Base-by-base conservation (phyloP, 768 basidiomycete genomes). In the Lactarius akahatsu region DNA sequence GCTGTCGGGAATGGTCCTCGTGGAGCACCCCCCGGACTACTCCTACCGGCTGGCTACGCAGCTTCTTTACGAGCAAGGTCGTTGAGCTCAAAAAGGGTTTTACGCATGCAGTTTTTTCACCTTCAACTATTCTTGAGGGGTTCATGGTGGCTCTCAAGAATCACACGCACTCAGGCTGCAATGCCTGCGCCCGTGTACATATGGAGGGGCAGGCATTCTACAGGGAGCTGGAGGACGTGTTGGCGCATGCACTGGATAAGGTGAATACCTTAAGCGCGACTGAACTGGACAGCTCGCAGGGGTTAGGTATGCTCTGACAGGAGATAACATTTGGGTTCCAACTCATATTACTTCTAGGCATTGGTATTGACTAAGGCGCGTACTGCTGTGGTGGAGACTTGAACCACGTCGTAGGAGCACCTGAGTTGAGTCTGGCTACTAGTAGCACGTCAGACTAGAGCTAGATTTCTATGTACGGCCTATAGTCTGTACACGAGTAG, bases 211-310 rank as follows among this genome's bases (percentile, higher is more conserved):
- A 30, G 52, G n/a, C 28, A 13, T 62, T 55, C 54, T 43, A 8
- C n/a, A 28, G 20, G 13, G 52, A 62, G 30, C 41, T 56, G 30
- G 28, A 62, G 54, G 41, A 55, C 28, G 30, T 32, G 52, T 30
- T 62, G 20, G 30, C 38, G 54, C 57, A 23, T 20, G 56, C 36
- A 9, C 62, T 56, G 26, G 54, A 66, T n/a, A 36, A 32, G 23
- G 61, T 62, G 43, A 50, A 16, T 41, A 41, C 16, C 40, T 52
- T 2, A 26, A 52, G 26, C 26, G 26, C 26, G 1, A 52, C 26
- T 26, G 26, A 52, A 26, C 50, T 26, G 10, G 23, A 52, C 23
- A 7, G 9, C 13, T 15, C 6, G 13, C 16, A 52, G 5, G 23
- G 1, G 2, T 2, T 13, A 52, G 13, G 26, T 26, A 26, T 52